Conservation (phyloP, 2,329 filamentous ascomycete genomes). For the Anthostomella pinea region DNA sequence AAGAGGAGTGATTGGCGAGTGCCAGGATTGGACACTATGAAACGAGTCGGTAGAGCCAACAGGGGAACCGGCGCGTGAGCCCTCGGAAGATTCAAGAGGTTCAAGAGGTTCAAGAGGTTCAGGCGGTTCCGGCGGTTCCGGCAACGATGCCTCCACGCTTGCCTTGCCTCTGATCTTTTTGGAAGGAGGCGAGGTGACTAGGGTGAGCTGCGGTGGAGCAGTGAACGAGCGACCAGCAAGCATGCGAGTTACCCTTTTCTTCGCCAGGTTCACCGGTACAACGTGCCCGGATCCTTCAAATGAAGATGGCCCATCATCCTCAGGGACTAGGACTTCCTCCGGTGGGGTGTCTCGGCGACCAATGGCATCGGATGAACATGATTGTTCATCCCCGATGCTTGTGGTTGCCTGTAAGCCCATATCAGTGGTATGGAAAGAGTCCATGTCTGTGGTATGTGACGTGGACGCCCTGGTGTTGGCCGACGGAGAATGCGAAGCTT, state of each 20-base stretch:
- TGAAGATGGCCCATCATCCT: conserved; percentile 20
- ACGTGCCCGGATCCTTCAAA: conserved; percentile 29
- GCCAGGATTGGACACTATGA: conserved; percentile 52
- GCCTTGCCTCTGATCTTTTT: conserved; percentile 17
- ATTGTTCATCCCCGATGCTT: too few relatives aligned
- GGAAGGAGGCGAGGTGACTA: conserved; percentile 42
- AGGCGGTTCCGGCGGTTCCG: conserved; percentile 24
- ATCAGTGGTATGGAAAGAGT: too few relatives aligned
- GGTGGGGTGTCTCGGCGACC: not conserved
- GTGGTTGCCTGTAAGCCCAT: too few relatives aligned
- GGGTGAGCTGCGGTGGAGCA: conserved; percentile 40
- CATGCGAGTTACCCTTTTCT: conserved; percentile 28
- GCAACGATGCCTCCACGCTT: conserved; percentile 15
- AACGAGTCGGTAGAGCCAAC: conserved; percentile 51
- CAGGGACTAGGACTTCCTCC: conserved; percentile 2
- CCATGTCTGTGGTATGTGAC: too few relatives aligned
- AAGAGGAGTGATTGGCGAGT: conserved; percentile 42
- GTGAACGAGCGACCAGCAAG: conserved; percentile 35
- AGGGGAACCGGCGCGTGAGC: too few relatives aligned
- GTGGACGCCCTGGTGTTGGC: too few relatives aligned
- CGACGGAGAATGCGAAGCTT: too few relatives aligned
- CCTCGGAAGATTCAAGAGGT: too few relatives aligned
- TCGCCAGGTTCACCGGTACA: conserved; percentile 26
- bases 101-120: too few relatives aligned
- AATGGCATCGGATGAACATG: too few relatives aligned